Evolutionary conservation across 2,329 filamentous ascomycete genomes (phyloP).

Genomic region (Atkinsonella texensis): DNA sequence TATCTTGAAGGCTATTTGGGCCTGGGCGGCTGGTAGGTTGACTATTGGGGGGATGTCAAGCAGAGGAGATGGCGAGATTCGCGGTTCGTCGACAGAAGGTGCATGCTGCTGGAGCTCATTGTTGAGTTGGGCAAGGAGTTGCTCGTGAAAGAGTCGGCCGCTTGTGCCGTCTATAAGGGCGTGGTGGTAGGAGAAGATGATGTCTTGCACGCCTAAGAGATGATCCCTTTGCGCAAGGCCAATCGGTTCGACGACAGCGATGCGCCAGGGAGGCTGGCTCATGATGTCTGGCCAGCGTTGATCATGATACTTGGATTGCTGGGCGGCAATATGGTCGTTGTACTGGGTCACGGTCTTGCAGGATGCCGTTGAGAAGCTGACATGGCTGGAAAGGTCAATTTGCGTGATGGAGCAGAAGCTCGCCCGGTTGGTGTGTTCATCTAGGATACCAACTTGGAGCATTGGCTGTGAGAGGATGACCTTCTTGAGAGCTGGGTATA

Average conservation of each 20-base stretch:
- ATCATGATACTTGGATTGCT: conserved; percentile 28
- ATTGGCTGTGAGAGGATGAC: conserved; percentile 32
- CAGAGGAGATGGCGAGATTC: conserved; percentile 16
- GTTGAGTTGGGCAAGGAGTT: conserved; percentile 32
- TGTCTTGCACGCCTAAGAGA: conserved; percentile 19
- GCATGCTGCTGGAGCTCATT: not conserved
- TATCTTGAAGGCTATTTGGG: conserved; percentile 26
- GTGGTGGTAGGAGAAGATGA: conserved; percentile 41
- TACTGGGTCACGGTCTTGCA: conserved; percentile 13
- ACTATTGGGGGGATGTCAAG: not conserved
- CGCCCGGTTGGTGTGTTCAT: conserved; percentile 30
- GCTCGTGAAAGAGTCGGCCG: conserved; percentile 35
- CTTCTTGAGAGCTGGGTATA: conserved; percentile 27
- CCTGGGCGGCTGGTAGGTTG: conserved; percentile 26
- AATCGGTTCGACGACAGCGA: conserved; percentile 23
- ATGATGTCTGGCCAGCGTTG: conserved; percentile 28
- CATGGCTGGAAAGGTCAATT: conserved; percentile 31
- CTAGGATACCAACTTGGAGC: conserved; percentile 35
- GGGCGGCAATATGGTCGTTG: conserved; percentile 18
- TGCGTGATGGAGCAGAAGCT: conserved; percentile 30
- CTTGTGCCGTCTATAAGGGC: conserved; percentile 39
- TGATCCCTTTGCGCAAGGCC: conserved; percentile 2
- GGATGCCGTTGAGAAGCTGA: conserved; percentile 23
- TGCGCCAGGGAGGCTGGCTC: conserved; percentile 33
- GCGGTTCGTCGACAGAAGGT: conserved; percentile 12